Evolutionary conservation across 1,284 basidiomycete species (phyloP).

Genomic region (Austroboletus novae-zelandiae): DNA sequence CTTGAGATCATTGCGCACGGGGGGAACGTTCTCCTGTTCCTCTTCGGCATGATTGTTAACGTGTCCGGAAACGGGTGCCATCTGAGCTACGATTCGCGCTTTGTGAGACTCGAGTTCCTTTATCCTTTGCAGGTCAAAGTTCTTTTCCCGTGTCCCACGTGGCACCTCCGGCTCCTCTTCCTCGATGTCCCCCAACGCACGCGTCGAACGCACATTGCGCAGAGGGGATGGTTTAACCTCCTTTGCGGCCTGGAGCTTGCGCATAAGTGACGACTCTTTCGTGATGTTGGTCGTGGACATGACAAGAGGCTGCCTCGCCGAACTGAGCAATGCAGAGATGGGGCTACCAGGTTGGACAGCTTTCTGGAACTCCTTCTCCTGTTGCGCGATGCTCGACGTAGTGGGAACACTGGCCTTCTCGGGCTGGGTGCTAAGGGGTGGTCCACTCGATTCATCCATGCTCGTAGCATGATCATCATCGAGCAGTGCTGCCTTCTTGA

Average conservation of each 20-base stretch:
- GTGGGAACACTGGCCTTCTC: conserved; percentile 39
- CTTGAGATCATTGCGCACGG: conserved; percentile 31
- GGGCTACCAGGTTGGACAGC: conserved; percentile 95
- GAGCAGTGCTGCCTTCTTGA: conserved; percentile 58
- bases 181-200: conserved; percentile 47
- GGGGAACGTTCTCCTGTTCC: conserved; percentile 46
- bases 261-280: conserved; percentile 55
- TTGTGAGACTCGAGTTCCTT: conserved; percentile 85
- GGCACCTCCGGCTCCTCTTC: conserved; percentile 44
- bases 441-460: conserved; percentile 39
- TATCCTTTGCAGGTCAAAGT: conserved; percentile 51
- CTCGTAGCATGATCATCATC: conserved; percentile 55
- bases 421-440: conserved; percentile 15
- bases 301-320: conserved; percentile 85
- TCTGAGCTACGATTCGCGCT: conserved; percentile 86
- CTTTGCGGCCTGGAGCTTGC: conserved; percentile 51
- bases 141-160: conserved; percentile 40
- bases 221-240: conserved; percentile 39
- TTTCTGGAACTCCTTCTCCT: conserved; percentile 94
- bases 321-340: conserved; percentile 87
- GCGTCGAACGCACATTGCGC: conserved; percentile 32
- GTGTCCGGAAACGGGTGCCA: conserved; percentile 59
- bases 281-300: conserved; percentile 51
- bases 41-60: conserved; percentile 34
- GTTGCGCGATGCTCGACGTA: conserved; percentile 70